These are phyloP conservation scores for Chenopodium suecicum DNA, from an alignment of 148 eudicot species.

Conservation along the genomic window DNA sequence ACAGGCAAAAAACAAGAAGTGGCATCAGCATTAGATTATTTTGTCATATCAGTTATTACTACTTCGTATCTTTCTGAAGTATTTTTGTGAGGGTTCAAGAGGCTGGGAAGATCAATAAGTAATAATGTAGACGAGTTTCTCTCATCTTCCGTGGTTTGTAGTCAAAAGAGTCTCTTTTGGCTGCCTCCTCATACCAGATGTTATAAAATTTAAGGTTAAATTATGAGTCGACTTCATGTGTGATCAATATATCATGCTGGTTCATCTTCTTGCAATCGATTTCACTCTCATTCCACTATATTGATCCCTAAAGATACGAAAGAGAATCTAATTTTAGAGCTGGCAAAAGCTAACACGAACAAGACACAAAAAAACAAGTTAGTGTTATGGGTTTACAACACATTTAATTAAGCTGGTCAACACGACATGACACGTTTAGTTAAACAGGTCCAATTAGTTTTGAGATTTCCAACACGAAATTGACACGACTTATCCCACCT, in stretches of 20 bases:
- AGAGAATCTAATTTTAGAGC: constrained; percentile 8
- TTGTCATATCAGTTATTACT: constrained; percentile 16
- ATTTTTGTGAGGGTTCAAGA: neutral
- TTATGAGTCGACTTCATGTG: neutral
- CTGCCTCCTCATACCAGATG: neutral
- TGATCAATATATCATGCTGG: constrained; percentile 24
- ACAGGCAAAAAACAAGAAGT: constrained; percentile 4
- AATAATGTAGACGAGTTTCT: neutral
- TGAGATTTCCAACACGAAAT: too few species aligned
- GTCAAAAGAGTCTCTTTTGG: neutral
- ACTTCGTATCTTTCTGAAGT: neutral
- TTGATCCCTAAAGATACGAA: constrained; percentile 33
- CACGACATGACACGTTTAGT: too few species aligned
- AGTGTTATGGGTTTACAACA: too few species aligned
- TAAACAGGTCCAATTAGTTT: too few species aligned
- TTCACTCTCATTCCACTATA: constrained; percentile 20
- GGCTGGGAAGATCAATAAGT: constrained; percentile 1
- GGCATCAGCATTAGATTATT: constrained; percentile 15
- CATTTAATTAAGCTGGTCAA: too few species aligned
- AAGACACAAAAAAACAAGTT: too few species aligned
- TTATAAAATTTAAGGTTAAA: constrained; percentile 13
- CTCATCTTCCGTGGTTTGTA: neutral
- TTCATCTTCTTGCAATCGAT: constrained; percentile 20
- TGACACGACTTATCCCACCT: too few species aligned
- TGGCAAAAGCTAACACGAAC: too few species aligned